Conservation (phyloP, 495 filamentous ascomycete genomes). For the Talaromyces trachyspermus region DNA sequence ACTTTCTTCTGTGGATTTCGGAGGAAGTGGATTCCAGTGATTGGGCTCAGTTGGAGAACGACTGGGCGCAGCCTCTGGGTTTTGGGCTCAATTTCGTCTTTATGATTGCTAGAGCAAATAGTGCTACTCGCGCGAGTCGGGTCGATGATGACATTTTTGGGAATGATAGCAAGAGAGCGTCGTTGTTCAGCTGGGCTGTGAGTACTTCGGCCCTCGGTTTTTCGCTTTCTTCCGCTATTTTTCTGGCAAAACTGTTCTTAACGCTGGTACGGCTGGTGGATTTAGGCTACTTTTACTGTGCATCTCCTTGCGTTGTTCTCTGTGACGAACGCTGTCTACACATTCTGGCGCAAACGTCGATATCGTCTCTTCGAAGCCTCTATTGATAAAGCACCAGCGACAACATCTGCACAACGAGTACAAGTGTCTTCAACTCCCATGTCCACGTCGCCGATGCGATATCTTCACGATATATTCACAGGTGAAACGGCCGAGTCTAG, state of each 20-base stretch:
- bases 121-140: constrained; percentile 32
- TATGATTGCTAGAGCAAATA: constrained; percentile 75
- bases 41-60: constrained; percentile 72
- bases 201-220: too few species aligned
- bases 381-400: constrained; percentile 64
- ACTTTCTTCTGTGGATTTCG: constrained; percentile 81
- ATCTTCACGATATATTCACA: constrained; percentile 60
- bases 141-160: constrained; percentile 77
- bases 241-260: too few species aligned
- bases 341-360: constrained; percentile 71
- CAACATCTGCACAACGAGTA: constrained; percentile 83
- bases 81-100: constrained; percentile 69
- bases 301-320: constrained; percentile 60
- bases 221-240: too few species aligned
- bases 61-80: constrained; percentile 67
- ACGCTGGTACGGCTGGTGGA: background rate
- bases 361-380: constrained; percentile 89
- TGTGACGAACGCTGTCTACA: constrained; percentile 68
- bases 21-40: constrained; percentile 83
- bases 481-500: constrained; percentile 58
- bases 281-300: constrained; percentile 59
- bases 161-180: constrained; percentile 48
- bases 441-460: constrained; percentile 69
- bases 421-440: constrained; percentile 82
- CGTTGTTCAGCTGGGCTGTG: constrained; percentile 74